phyloP scores from a whole-genome alignment of 2,329 filamentous ascomycete species.

The Aspergillus oerlinghausenensis region DNA sequence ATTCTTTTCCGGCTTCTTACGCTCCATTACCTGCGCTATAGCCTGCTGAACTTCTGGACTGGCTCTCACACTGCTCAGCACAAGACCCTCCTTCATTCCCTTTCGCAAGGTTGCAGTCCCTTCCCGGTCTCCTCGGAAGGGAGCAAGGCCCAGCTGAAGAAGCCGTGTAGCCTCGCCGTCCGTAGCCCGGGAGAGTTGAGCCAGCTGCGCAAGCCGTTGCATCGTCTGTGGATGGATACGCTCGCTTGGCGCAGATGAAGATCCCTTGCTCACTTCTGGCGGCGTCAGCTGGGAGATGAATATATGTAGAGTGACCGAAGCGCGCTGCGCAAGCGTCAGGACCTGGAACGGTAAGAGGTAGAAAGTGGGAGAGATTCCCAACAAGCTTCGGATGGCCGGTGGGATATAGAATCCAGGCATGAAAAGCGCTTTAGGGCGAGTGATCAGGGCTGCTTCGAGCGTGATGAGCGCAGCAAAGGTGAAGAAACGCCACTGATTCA shows the following conservation, averaged over 20 bases:
- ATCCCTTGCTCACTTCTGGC: constrained; percentile 48
- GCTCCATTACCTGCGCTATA: constrained; percentile 62
- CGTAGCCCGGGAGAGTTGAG: constrained; percentile 54
- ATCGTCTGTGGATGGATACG: constrained; percentile 45
- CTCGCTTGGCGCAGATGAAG: constrained; percentile 26
- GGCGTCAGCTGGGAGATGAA: constrained; percentile 78
- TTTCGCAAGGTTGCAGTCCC: constrained; percentile 60
- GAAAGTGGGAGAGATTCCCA: constrained; percentile 44
- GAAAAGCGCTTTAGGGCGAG: constrained; percentile 44
- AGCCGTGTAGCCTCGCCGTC: constrained; percentile 68
- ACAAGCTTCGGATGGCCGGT: constrained; percentile 20
- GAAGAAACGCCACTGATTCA: constrained; percentile 46
- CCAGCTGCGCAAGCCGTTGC: constrained; percentile 64
- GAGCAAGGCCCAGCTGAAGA: constrained; percentile 72
- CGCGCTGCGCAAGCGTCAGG: constrained; percentile 68
- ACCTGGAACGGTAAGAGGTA: constrained; percentile 74
- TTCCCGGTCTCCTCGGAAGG: constrained; percentile 69
- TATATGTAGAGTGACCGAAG: constrained; percentile 74
- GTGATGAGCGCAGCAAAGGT: constrained; percentile 51
- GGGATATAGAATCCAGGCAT: constrained; percentile 33
- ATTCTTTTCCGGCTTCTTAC: constrained; percentile 43
- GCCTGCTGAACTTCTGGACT: constrained; percentile 81
- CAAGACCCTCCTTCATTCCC: constrained; percentile 78
- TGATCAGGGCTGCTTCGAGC: constrained; percentile 55
- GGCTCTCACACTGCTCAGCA: constrained; percentile 76